A percentile compares a stretch with the other conserved stretches of the same genome.
Conservation (phyloP, 805 yeast genomes). For the Candida qinlingensis region DNA sequence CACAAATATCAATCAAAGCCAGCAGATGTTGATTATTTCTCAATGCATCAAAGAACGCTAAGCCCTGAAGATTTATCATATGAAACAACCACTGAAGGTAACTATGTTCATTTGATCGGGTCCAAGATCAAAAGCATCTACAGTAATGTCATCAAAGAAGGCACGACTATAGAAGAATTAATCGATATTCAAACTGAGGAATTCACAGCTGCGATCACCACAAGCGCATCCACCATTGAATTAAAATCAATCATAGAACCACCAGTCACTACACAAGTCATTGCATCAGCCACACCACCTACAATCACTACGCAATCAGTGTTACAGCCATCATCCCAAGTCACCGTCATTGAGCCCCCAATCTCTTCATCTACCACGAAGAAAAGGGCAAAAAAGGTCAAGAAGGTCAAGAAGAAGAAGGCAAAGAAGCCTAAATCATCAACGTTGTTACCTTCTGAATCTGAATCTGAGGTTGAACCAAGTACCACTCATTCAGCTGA, state of each 20-base stretch:
- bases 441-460: not conserved
- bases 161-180: not conserved
- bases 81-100: not conserved
- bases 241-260: not conserved
- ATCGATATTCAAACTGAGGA: not conserved
- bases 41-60: constrained; percentile 13
- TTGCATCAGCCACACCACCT: not conserved
- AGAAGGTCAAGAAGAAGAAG: constrained; percentile 9
- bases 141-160: constrained; percentile 1
- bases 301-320: not conserved
- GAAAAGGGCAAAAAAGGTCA: constrained; percentile 5
- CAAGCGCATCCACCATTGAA: not conserved
- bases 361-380: not conserved
- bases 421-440: constrained; percentile 4
- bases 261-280: not conserved
- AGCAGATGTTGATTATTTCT: constrained; percentile 23
- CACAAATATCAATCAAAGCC: constrained; percentile 2
- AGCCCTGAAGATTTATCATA: constrained; percentile 5
- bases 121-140: constrained; percentile 6
- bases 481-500: not conserved
- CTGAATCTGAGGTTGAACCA: not conserved
- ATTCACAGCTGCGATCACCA: not conserved
- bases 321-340: not conserved
- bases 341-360: not conserved
- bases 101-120: constrained; percentile 1